Evolutionary conservation across 176 grass and related monocot species (phyloP), one percentile per base, ranked within the genome.

Genomic region (Typha latifolia): DNA sequence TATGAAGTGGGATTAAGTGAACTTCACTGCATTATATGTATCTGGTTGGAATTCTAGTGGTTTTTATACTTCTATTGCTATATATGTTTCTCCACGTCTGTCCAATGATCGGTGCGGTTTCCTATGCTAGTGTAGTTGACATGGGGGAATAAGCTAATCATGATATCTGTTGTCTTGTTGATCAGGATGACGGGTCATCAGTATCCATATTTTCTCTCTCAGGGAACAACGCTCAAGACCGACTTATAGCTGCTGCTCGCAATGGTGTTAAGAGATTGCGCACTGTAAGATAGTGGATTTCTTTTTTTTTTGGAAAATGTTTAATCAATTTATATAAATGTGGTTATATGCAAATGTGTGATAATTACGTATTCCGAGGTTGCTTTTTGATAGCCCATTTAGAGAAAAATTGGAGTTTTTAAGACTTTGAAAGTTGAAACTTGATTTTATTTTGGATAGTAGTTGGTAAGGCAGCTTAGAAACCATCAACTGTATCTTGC

Each of bases 121-220:
- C 27, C 27, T 29, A 29, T 29, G 27, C 27, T 29, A 29, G 27
- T 29, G 27, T 43, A 43, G 5, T 6, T 9, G 37, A 43, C 2
- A 12, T 2, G 48, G 55, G 20, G 29, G 52, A 13, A 69, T 69
- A 16, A 61, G 50, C 32, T 69, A 69, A 77, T 68, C 68, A 64
- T 27, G 48, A 12, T 52, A 2, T 66, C 15, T 29, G 14, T 59
- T 32, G 10, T 61, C 51, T 79, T 79, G 32, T 77, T 82, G 65
- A 80, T 72, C 84, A 99, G 95, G 95, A 99, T 74, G 95, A 99
- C 70, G 89, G 95, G 49, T 90, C 86, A 12, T 49, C 83, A 18
- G 95, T 99, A 64, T 99, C 95, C 20, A 94, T 99, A 69, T 99
- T 99, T 82, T 86, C 84, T 77, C 81, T 99, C 63, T 94, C 86